A percentile compares a stretch with the other conserved stretches of the same genome.
These are phyloP conservation scores for Lasiodiplodia hormozganensis DNA, from an alignment of 2,329 filamentous ascomycete genomes.

Conservation along the genomic window DNA sequence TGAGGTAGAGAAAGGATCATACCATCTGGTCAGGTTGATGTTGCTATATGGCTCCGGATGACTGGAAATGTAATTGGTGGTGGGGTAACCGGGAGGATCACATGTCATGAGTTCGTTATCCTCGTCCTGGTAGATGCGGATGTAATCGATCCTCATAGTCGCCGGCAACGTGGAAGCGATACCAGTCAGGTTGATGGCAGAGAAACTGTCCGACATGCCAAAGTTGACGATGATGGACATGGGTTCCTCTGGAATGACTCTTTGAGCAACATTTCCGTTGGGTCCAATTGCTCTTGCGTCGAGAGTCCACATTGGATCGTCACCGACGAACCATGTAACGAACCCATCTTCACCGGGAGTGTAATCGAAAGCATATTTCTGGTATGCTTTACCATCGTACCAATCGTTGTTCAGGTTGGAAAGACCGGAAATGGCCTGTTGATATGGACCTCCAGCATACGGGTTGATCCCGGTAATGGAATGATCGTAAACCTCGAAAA, in stretches of 20 bases:
- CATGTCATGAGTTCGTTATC: constrained; percentile 67
- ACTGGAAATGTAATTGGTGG: constrained; percentile 69
- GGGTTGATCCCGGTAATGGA: constrained; percentile 57
- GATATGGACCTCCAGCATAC: constrained; percentile 62
- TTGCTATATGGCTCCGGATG: constrained; percentile 69
- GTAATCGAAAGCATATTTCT: constrained; percentile 65
- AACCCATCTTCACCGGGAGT: constrained; percentile 64
- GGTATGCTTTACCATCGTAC: constrained; percentile 62
- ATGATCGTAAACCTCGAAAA: constrained; percentile 69
- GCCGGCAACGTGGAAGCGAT: constrained; percentile 65
- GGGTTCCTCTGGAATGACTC: constrained; percentile 70
- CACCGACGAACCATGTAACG: constrained; percentile 73
- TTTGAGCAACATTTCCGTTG: constrained; percentile 73
- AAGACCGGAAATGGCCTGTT: constrained; percentile 63
- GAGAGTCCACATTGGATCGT: constrained; percentile 69
- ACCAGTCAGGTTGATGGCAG: constrained; percentile 64
- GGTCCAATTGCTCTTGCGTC: constrained; percentile 66
- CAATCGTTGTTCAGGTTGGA: constrained; percentile 62
- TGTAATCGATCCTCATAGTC: constrained; percentile 72
- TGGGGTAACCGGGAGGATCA: constrained; percentile 71
- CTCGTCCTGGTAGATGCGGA: constrained; percentile 73
- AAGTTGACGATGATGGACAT: constrained; percentile 73
- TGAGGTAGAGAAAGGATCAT: constrained; percentile 39
- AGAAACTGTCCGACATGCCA: constrained; percentile 73
- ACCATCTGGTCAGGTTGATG: constrained; percentile 70